Percentiles rank a stretch among this genome's conserved stretches.
These are phyloP conservation scores for Boletus pseudo-olivaceus DNA, from an alignment of 768 basidiomycete genomes.

Conservation along the genomic window DNA sequence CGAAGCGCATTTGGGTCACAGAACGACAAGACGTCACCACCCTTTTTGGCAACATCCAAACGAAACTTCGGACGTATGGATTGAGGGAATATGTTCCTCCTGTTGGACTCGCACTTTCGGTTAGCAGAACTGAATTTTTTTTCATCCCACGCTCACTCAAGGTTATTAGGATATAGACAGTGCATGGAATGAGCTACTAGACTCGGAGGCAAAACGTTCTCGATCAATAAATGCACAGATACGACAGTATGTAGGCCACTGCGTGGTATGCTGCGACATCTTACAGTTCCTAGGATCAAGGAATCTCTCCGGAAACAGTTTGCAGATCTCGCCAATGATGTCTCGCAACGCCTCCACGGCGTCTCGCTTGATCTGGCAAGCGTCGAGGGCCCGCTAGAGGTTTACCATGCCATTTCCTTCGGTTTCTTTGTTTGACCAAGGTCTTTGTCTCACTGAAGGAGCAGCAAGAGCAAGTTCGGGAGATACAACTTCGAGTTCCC, in stretches of 20 bases:
- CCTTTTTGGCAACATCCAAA: conserved; percentile 90
- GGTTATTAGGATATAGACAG: conserved; percentile 61
- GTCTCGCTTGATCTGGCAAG: conserved; percentile 71
- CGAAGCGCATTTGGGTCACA: conserved; percentile 82
- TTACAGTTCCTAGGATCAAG: conserved; percentile 60
- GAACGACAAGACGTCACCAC: conserved; percentile 87
- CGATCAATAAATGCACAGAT: conserved; percentile 87
- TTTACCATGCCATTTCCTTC: conserved; percentile 24
- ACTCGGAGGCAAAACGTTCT: conserved; percentile 73
- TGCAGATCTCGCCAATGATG: conserved; percentile 73
- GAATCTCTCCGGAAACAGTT: conserved; percentile 74
- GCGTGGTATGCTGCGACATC: neutral
- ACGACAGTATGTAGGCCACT: conserved; percentile 58
- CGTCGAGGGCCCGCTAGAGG: conserved; percentile 76
- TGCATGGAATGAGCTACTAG: conserved; percentile 71
- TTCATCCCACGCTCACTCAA: conserved; percentile 7
- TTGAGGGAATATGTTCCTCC: conserved; percentile 82
- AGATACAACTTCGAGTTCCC: conserved; percentile 67
- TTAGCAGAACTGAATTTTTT: conserved; percentile 26
- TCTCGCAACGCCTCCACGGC: conserved; percentile 60
- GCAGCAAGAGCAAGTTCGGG: conserved; percentile 66
- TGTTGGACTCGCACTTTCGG: conserved; percentile 58
- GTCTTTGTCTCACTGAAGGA: conserved; percentile 39
- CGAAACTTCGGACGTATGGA: conserved; percentile 88
- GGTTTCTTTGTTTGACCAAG: conserved; percentile 8